These are phyloP conservation scores for Leptodermis oblonga DNA, from an alignment of 257 asterid species.

Conservation along the genomic window DNA sequence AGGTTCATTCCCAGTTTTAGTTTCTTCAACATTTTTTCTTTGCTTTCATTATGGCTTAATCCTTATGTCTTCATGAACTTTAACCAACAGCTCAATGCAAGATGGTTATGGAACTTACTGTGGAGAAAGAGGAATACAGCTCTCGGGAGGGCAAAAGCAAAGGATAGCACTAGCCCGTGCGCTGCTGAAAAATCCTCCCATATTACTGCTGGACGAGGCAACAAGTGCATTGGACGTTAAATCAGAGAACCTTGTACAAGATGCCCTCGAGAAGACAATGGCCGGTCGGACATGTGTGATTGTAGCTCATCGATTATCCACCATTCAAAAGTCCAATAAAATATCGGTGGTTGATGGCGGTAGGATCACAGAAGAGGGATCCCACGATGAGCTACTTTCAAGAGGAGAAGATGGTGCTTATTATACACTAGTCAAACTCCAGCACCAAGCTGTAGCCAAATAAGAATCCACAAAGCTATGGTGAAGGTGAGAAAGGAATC, in stretches of 20 bases:
- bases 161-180: slow-evolving; percentile 53
- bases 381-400: slow-evolving; percentile 36
- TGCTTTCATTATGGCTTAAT: background rate
- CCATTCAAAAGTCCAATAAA: slow-evolving; percentile 41
- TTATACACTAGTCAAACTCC: slow-evolving; percentile 38
- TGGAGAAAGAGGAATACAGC: slow-evolving; percentile 52
- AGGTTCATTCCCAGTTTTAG: slow-evolving; percentile 25
- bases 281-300: slow-evolving; percentile 43
- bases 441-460: slow-evolving; percentile 17
- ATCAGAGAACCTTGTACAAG: slow-evolving; percentile 48
- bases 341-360: slow-evolving; percentile 41
- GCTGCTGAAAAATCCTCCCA: slow-evolving; percentile 37
- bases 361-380: slow-evolving; percentile 42
- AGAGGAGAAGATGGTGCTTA: slow-evolving; percentile 39
- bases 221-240: slow-evolving; percentile 45
- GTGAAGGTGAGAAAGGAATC: background rate
- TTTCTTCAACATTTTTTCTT: background rate
- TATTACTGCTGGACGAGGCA: slow-evolving; percentile 56
- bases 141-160: slow-evolving; percentile 63
- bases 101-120: slow-evolving; percentile 50
- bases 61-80: background rate
- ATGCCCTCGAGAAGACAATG: slow-evolving; percentile 52
- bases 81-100: slow-evolving; percentile 27
- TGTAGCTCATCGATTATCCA: slow-evolving; percentile 49
- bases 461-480: background rate